Percentiles rank a stretch among this genome's conserved stretches.
These are phyloP conservation scores for Fabrea salina DNA, from an alignment of 169 alveolate genomes.

Conservation along the genomic window DNA sequence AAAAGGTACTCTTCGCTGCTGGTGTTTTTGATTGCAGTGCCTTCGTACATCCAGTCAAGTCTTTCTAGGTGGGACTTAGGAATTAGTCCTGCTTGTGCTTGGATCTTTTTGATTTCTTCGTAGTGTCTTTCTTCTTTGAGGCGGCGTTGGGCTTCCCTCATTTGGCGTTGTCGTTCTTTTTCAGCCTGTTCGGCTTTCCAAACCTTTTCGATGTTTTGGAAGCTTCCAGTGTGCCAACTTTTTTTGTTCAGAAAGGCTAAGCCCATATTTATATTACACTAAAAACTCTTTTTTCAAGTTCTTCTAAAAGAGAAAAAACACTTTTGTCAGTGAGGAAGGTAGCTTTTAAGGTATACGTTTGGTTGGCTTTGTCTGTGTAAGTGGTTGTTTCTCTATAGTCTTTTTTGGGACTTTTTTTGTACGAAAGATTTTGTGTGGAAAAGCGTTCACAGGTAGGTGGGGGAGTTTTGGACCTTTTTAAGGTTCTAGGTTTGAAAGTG, in stretches of 20 bases:
- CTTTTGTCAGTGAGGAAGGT: not conserved
- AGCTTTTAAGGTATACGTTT: not conserved
- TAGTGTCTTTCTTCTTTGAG: conserved; percentile 70
- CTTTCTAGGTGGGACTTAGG: conserved; percentile 64
- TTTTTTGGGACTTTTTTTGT: not conserved
- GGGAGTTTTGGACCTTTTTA: conserved; percentile 12
- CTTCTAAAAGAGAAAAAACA: not conserved
- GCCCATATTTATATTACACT: conserved; percentile 55
- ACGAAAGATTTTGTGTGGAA: not conserved
- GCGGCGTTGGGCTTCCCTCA: conserved; percentile 58
- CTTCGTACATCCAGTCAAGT: conserved; percentile 77
- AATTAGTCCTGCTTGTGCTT: conserved; percentile 63
- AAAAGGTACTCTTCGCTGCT: conserved; percentile 65
- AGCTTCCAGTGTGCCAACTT: conserved; percentile 70
- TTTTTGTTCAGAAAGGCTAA: conserved; percentile 62
- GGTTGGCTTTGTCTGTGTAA: not conserved
- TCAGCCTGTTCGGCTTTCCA: conserved; percentile 68
- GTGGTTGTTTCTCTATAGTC: not conserved
- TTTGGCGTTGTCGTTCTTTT: conserved; percentile 47
- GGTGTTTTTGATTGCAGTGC: conserved; percentile 44
- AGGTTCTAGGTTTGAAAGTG: not conserved
- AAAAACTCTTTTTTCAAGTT: not conserved
- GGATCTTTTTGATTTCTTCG: conserved; percentile 64
- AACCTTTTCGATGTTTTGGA: conserved; percentile 66
- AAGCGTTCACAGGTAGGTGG: conserved; percentile 4